Base-by-base conservation (phyloP, 2,329 filamentous ascomycete species). In the Xylaria sp. region DNA sequence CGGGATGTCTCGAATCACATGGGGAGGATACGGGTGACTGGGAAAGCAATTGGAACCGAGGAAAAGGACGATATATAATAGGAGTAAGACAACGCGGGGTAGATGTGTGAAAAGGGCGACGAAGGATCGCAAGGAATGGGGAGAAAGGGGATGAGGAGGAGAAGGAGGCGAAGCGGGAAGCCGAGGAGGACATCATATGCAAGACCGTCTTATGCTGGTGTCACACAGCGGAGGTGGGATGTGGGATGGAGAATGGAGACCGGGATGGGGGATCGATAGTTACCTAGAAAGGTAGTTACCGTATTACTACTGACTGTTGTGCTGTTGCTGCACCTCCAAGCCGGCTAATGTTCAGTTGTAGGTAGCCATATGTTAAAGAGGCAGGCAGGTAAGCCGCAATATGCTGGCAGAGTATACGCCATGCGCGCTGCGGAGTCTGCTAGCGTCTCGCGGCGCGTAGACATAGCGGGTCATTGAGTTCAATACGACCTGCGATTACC, bases 21-120 rank as follows among this genome's bases (percentile, higher is more conserved):
- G 62, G 51, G 56, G 65, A 23, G 56, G 44, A 17, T 54, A 56
- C 28, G 58, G 66, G 61, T 26, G 68, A 72, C 59, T 36, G 68
- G 54, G 59, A 56, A 51, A 57, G 49, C 3, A 49, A 48, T 48
- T 10, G n/a, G 5, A 38, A 46, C 10, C 7, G 48, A 11, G 49
- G 40, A 63, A 49, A 49, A 20, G 48, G 61, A 51, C 33, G 33
- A 26, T 51, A 33, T 40, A 33, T 58, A 53, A 58, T 36, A 28
- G 61, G 40, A 58, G 48, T 49, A 63, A 63, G 48, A 44, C 63
- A n/a, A 40, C 60, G 57, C 36, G 59, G 53, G 59, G 61, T 28
- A 58, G 46, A 38, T 9, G 31, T 54, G 38, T 38, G 54, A 23
- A 67, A 48, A 13, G 38, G 38, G 38, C 33, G 49, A n/a, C 49